These are phyloP conservation scores for Yarrowia sp. DNA, from an alignment of 805 yeast species.

Conservation along the genomic window DNA sequence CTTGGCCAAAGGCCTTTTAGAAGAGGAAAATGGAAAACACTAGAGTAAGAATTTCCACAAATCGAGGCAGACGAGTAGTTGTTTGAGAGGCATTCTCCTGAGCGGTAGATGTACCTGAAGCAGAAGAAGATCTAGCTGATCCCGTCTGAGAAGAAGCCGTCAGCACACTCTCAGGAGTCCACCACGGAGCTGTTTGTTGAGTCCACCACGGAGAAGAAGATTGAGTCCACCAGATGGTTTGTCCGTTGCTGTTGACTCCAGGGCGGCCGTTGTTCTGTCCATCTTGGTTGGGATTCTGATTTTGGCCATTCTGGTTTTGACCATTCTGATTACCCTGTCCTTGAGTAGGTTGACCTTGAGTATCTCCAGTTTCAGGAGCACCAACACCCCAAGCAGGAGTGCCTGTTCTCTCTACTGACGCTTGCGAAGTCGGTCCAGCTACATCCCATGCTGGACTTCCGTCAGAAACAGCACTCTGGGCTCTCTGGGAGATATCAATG, in stretches of 20 bases:
- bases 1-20: no score
- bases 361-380: not conserved
- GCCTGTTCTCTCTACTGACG: not conserved
- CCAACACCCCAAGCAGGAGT: not conserved
- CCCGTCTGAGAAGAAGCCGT: no score
- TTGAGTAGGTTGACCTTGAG: not conserved
- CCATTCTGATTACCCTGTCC: no score
- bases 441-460: no score
- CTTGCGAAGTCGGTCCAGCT: no score
- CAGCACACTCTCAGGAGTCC: not conserved
- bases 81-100: not conserved
- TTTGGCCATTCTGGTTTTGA: not conserved
- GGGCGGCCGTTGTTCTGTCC: not conserved
- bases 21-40: no score
- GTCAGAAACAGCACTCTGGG: no score
- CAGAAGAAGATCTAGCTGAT: not conserved
- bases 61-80: no score
- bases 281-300: not conserved
- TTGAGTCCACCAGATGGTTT: conserved; percentile 11
- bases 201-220: conserved; percentile 4
- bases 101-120: not conserved
- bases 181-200: not conserved
- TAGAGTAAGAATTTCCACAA: no score
- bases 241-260: not conserved
- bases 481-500: no score